A percentile compares a stretch with the other conserved stretches of the same genome.
phyloP scores from a whole-genome alignment of 2,329 filamentous ascomycete genomes.

The Incumbomyces delicatus region DNA sequence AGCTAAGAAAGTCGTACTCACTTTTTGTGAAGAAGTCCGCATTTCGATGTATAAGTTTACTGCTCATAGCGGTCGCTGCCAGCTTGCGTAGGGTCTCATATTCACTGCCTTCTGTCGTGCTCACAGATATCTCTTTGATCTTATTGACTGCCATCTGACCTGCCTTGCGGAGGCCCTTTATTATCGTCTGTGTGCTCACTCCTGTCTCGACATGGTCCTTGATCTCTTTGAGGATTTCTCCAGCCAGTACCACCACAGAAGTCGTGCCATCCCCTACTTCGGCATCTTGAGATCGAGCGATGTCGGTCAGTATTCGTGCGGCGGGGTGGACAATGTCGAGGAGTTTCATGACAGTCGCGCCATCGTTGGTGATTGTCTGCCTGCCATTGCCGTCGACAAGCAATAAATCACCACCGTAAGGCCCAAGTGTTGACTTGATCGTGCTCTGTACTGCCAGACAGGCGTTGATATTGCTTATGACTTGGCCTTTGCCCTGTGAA shows the following conservation, averaged over 20 bases:
- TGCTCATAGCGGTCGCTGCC: constrained; percentile 95
- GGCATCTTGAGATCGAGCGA: constrained; percentile 95
- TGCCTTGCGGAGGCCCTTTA: constrained; percentile 87
- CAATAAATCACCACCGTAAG: constrained; percentile 91
- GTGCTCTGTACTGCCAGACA: constrained; percentile 92
- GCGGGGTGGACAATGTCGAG: constrained; percentile 98
- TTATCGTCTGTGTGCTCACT: constrained; percentile 92
- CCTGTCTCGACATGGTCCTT: constrained; percentile 95
- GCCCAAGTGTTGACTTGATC: constrained; percentile 89
- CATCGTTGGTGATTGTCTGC: constrained; percentile 98
- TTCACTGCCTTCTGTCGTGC: constrained; percentile 70
- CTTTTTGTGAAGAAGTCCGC: constrained; percentile 96
- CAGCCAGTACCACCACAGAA: constrained; percentile 92
- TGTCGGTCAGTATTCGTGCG: constrained; percentile 93
- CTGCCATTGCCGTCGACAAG: constrained; percentile 91
- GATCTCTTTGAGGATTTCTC: constrained; percentile 93
- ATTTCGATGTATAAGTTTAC: constrained; percentile 97
- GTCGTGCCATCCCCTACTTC: constrained; percentile 98
- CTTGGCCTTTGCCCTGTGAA: constrained; percentile 92
- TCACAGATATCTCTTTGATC: constrained; percentile 92
- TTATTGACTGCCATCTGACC: constrained; percentile 92
- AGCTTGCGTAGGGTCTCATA: constrained; percentile 82
- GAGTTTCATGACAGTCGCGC: constrained; percentile 98
- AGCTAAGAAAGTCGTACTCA: constrained; percentile 35
- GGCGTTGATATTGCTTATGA: constrained; percentile 96